Conservation (phyloP, 441 rosid genomes). For the Gossypium schwendimanii region DNA sequence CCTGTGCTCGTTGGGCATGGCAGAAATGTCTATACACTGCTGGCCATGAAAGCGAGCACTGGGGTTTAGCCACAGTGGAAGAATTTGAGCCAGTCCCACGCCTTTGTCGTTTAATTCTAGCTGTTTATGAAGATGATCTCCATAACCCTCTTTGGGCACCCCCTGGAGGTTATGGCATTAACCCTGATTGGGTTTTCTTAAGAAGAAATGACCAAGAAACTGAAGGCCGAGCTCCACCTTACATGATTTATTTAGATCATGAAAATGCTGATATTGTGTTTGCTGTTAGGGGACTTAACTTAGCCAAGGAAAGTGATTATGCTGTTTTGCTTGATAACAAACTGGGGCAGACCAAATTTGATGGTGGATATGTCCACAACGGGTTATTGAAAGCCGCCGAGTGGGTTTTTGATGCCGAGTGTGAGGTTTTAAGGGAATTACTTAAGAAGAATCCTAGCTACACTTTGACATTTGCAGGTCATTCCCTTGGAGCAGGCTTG, state of each 20-base stretch:
- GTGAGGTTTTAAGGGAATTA: constrained; percentile 44
- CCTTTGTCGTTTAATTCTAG: constrained; percentile 55
- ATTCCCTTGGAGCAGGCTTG: constrained; percentile 79
- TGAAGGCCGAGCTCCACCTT: constrained; percentile 58
- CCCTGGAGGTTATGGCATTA: constrained; percentile 67
- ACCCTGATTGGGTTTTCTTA: constrained; percentile 54
- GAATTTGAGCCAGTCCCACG: constrained; percentile 76
- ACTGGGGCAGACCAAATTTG: constrained; percentile 72
- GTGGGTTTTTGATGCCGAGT: constrained; percentile 70
- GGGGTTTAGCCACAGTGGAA: constrained; percentile 68
- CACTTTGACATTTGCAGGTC: constrained; percentile 71
- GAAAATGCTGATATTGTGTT: constrained; percentile 46
- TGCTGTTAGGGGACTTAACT: constrained; percentile 65
- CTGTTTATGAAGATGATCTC: constrained; percentile 70
- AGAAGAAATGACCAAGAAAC: constrained; percentile 59
- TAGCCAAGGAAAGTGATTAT: constrained; percentile 72
- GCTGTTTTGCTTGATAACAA: constrained; percentile 77
- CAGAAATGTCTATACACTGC: constrained; percentile 72
- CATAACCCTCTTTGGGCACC: constrained; percentile 71
- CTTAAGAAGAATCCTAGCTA: constrained; percentile 51
- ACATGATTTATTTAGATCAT: constrained; percentile 73
- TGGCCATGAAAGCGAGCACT: constrained; percentile 74
- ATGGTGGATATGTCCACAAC: constrained; percentile 84
- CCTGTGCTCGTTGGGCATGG: constrained; percentile 73
- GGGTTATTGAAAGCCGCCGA: constrained; percentile 72